phyloP scores from a whole-genome alignment of 768 basidiomycete species.

The Serendipita sp. region DNA sequence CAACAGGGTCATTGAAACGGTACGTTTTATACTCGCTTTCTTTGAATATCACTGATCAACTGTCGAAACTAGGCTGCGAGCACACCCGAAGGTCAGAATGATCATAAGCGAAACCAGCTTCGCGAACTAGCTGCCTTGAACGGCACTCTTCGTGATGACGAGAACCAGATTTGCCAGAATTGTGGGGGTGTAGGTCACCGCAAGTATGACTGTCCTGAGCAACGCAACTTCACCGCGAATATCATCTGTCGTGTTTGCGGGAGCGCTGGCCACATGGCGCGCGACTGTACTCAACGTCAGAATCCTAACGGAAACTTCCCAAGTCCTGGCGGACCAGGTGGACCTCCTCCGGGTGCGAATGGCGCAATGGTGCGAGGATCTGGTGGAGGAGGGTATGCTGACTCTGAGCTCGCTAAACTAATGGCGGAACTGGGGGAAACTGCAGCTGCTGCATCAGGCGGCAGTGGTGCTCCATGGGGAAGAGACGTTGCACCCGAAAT shows the following conservation, averaged over 20 bases:
- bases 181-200: constrained; percentile 88
- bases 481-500: constrained; percentile 30
- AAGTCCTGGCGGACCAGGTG: constrained; percentile 17
- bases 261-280: constrained; percentile 96
- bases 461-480: constrained; percentile 20
- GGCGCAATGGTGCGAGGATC: constrained; percentile 20
- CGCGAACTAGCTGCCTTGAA: constrained; percentile 95
- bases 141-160: constrained; percentile 97
- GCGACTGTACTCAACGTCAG: constrained; percentile 89
- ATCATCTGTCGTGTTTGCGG: constrained; percentile 99
- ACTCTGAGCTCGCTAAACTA: constrained; percentile 91
- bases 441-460: constrained; percentile 40
- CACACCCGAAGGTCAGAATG: constrained; percentile 97
- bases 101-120: constrained; percentile 97
- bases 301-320: constrained; percentile 44
- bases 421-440: constrained; percentile 97
- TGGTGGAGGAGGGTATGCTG: constrained; percentile 32
- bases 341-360: constrained; percentile 36
- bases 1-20: constrained; percentile 95
- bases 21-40: constrained; percentile 24
- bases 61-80: constrained; percentile 64
- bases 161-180: constrained; percentile 98
- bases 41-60: constrained; percentile 5
- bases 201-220: constrained; percentile 98
- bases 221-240: constrained; percentile 96